Base-by-base conservation (phyloP, 2,329 filamentous ascomycete species). In the Byssoonygena ceratinophila region DNA sequence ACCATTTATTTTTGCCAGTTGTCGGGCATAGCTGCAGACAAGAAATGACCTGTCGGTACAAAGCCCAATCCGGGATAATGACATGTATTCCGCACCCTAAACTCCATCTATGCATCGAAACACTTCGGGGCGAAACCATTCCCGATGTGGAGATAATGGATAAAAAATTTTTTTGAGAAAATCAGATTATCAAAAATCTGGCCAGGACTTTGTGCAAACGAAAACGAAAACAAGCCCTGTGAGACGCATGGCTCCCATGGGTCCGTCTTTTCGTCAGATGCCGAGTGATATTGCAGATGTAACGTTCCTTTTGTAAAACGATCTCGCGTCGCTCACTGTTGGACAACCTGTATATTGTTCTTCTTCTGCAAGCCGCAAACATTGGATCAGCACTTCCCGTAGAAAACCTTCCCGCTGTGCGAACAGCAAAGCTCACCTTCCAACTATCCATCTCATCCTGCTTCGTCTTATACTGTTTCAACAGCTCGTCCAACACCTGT, bases 361-460 rank as follows among this genome's bases (percentile, higher is more conserved):
- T 68, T 69, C 52, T 66, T 68, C 66, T 68, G 55, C 47, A 55
- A n/a, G n/a, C 50, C 45, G 18, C n/a, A n/a, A 40, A 22, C 7
- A 11, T 22, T 11, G 8, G 5, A 44, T 52, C 23, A 52, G 50
- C 32, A 46, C 7, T 12, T 27, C 40, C 4, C 2, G 22, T 14
- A 22, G 9, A 32, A 37, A 14, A 7, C 32, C 22, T n/a, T n/a
- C 11, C 18, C 7, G n/a, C 11, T 27, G 43, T 5, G n/a, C 16
- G 16, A 14, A 36, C 37, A 5, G 37, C 2, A 7, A 3, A 12
- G 11, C 81, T 54, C 72, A 94, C 91, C 87, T 98, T 98, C 92
- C 92, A 98, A 70, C 84, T 90, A 68, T 98, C 91, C 76, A 98
- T 80, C 66, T 98, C 92, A 39, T 88, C 82, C 69, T 98, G 90